These are phyloP conservation scores for Aquilaria sinensis DNA, from an alignment of 345 rosid species.

Conservation along the genomic window DNA sequence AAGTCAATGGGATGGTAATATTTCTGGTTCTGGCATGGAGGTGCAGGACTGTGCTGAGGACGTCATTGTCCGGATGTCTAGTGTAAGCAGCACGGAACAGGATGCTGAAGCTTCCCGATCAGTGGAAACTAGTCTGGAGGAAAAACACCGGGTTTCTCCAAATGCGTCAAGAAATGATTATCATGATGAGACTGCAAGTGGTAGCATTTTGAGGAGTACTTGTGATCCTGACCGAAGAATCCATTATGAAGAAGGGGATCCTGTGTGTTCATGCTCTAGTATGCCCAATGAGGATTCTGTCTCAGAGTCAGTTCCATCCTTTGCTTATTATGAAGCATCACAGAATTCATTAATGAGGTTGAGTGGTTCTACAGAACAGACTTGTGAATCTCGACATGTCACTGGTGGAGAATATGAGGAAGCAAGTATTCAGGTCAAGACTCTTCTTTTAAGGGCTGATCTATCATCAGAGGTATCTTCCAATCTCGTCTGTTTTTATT, in stretches of 20 bases:
- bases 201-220: conserved; percentile 14
- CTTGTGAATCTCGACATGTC: conserved; percentile 25
- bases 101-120: conserved; percentile 19
- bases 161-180: conserved; percentile 16
- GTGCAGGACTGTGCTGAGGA: conserved; percentile 21
- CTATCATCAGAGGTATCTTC: conserved; percentile 33
- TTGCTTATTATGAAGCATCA: conserved; percentile 24
- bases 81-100: conserved; percentile 18
- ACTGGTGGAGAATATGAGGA: conserved; percentile 29
- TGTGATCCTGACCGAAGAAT: conserved; percentile 16
- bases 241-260: conserved; percentile 17
- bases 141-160: conserved; percentile 18
- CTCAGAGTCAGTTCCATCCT: conserved; percentile 22
- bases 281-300: conserved; percentile 25
- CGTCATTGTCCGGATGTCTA: conserved; percentile 11
- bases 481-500: conserved; percentile 6
- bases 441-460: conserved; percentile 18
- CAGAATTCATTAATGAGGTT: conserved; percentile 21
- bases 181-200: conserved; percentile 9
- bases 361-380: conserved; percentile 26
- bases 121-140: conserved; percentile 21
- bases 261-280: conserved; percentile 18
- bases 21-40: conserved; percentile 17
- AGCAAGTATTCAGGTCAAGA: conserved; percentile 16
- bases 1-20: conserved; percentile 10